Evolutionary conservation across 768 basidiomycete species (phyloP), one percentile per base, ranked within the genome.

Genomic region (Suillus lakei): DNA sequence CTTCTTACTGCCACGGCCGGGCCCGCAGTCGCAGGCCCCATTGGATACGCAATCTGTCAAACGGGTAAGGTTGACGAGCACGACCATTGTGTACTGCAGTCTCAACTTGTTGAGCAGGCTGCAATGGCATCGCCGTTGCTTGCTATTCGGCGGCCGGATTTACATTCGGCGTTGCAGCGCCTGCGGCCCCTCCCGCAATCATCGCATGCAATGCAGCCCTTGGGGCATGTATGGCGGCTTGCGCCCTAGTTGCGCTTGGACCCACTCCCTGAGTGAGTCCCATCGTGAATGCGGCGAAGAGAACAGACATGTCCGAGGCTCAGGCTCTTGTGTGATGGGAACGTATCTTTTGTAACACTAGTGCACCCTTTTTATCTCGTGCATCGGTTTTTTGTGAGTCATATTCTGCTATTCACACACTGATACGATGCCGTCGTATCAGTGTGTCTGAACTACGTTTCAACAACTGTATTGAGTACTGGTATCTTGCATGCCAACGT

Each of bases 131-230:
- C 0, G 74, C 2, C 0, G 69, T 71, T 0, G 2, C 70, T 2
- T 76, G 75, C 18, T 76, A 76, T 15, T 39, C 66, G 0, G 75
- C 34, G 1, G 76, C 75, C 0, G 74, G 75, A 0, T 71, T 69
- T 48, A 59, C 55, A 0, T 76, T 76, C 13, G 75, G 76, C 0
- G 70, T 69, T 4, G 70, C 72, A 62, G 26, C 70, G 18, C 62
- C 67, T 7, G 73, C 1, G 0, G 75, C 13, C 0, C 75, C 74
- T 8, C 69, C 73, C 1, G 71, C 68, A 39, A 70, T 75, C 55
- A 2, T 69, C 1, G 74, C n/a, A 1, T 76, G 75, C 16, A 76
- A 75, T 4, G 60, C 50, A 8, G 72, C 2, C 16, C 39, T 74
- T 1, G 76, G 75, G 4, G 61, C 64, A 0, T 75, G 74, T 50